Base-by-base conservation (phyloP, 1,284 basidiomycete species). In the Ceratobasidium sp. region DNA sequence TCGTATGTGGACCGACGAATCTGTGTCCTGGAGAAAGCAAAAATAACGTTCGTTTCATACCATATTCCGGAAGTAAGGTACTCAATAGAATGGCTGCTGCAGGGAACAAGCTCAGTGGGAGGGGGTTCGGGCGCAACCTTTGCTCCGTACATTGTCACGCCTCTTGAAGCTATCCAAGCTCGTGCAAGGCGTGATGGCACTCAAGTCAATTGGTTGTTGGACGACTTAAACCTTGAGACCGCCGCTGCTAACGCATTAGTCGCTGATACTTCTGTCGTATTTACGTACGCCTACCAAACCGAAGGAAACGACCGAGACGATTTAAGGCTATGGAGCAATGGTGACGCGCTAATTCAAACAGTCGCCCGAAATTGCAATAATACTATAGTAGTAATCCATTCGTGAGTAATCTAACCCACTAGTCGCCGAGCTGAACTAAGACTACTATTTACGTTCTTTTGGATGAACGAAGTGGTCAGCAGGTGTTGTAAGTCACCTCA, bases 41-140 rank as follows among this genome's bases (percentile, higher is more conserved):
- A 90, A 93, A 78, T 87, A 86, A 76, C 87, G 85, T 87, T 87
- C 21, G 82, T 83, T 61, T 86, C 87, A 75, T 90, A 90, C 39
- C 85, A 89, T 18, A 83, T 94, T 1, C 91, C 43, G 6, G 18
- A 18, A 12, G 36, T 55, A 8, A 26, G 23, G 6, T 16, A 90
- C 9, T 89, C 92, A 86, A 92, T 92, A 36, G 94, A 93, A 92
- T 93, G 89, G n/a, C 88, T 86, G 59, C 90, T 91, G 69, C 79
- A 59, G 45, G 43, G 41, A 48, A 61, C 71, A 14, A 55, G 32
- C 70, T 30, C 50, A 16, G 43, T 48, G 14, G 69, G 55, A 28
- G 50, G 45, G 5, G 61, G 59, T 23, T 71, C 69, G 18, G 57
- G 52, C 3, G 39, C 82, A 5, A 78, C 77, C 55, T 78, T 84